A percentile compares a stretch with the other conserved stretches of the same genome.
Evolutionary conservation across 139 green algal genomes (phyloP).

Genomic region (Ettlia oleoabundans): DNA sequence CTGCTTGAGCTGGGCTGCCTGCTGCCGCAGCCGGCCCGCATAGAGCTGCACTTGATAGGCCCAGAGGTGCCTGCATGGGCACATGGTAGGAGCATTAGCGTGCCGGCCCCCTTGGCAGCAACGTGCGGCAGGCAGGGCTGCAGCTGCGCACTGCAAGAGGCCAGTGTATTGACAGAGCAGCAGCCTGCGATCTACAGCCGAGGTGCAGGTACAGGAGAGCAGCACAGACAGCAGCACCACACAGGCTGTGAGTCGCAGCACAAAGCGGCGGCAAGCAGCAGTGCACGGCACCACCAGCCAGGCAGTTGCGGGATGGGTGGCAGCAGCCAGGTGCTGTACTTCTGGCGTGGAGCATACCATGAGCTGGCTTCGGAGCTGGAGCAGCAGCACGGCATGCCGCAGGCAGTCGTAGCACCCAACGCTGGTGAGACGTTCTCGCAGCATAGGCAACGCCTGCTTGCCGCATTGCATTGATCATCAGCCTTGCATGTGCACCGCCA

Average conservation of each 20-base stretch:
- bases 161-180: no score
- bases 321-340: slow-evolving; percentile 9
- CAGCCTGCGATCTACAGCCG: background rate
- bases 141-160: slow-evolving; percentile 14
- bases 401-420: slow-evolving; percentile 35
- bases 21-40: slow-evolving; percentile 1
- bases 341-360: slow-evolving; percentile 16
- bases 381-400: background rate
- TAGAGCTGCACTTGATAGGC: slow-evolving; percentile 21
- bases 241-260: background rate
- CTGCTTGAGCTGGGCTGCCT: slow-evolving; percentile 43
- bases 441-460: background rate
- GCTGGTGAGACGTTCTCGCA: slow-evolving; percentile 9
- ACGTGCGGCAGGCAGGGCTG: background rate
- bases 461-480: background rate
- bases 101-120: background rate
- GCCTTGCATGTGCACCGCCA: no score
- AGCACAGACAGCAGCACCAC: background rate
- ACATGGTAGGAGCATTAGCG: background rate
- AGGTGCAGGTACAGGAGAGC: background rate
- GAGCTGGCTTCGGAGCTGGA: slow-evolving; percentile 30
- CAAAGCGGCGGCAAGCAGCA: no score
- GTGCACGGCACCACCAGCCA: no score
- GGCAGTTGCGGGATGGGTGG: no score
- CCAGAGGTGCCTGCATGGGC: slow-evolving; percentile 14